Evolutionary conservation across 129 eudicot genomes (phyloP).

Genomic region (Saposhnikovia divaricata): DNA sequence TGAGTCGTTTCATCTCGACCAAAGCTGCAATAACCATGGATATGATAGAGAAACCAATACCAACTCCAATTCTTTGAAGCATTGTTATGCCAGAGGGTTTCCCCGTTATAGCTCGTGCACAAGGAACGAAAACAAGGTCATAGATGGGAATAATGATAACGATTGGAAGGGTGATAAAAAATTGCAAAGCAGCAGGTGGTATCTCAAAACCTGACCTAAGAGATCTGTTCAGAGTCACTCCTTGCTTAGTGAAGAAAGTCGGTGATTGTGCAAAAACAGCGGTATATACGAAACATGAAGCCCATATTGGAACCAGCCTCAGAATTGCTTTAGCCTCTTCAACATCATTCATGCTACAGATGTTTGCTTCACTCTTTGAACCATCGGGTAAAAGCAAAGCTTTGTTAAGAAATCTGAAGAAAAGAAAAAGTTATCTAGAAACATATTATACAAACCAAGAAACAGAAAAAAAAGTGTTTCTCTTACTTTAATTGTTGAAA

Average conservation of each 20-base stretch:
- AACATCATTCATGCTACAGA: neutral
- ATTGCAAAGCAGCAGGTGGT: neutral
- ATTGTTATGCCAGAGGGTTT: neutral
- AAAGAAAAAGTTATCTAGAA: no score
- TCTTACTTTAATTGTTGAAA: slow-evolving; percentile 44
- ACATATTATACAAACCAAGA: neutral
- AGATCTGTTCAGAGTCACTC: neutral
- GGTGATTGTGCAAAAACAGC: neutral
- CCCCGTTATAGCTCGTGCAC: neutral
- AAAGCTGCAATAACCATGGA: neutral
- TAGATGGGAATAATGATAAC: neutral
- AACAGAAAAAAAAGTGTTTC: neutral
- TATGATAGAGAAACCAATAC: neutral
- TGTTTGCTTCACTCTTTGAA: neutral
- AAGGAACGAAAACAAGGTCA: neutral
- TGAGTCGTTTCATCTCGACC: no score
- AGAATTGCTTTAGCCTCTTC: neutral
- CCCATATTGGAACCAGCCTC: neutral
- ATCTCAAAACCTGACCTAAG: neutral
- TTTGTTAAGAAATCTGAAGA: neutral
- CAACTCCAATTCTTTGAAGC: neutral
- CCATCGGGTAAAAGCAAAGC: neutral
- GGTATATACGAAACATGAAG: neutral
- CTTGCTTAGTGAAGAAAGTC: neutral
- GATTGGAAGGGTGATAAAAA: neutral